Base-by-base conservation (phyloP, 2,329 filamentous ascomycete genomes). In the Aspergillus eucalypticola region DNA sequence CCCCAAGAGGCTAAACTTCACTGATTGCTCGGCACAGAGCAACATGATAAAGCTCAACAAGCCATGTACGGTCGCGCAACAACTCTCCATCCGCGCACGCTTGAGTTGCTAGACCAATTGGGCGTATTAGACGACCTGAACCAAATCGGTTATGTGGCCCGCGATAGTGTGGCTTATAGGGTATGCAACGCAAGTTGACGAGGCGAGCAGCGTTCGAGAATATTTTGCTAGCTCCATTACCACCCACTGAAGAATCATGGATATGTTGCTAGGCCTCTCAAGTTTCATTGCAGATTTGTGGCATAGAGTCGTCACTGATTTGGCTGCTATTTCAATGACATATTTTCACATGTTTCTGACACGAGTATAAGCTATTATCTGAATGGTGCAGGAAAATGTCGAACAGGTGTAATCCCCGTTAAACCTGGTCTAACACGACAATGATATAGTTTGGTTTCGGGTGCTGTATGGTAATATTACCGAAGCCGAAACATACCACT, bases 61-160 rank as follows among this genome's bases (percentile, higher is more conserved):
- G 64, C 65, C 50, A 59, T 63, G 77, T 48, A 79, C 8, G 92
- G 94, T 76, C 53, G 70, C n/a, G 65, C 70, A 15, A 69, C 82
- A 2, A 72, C 77, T 2, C 63, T 83, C 3, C 82, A 82, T 39
- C 71, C 79, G 8, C 76, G 81, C 8, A 80, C 77, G 1, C 65
- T 81, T 3, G 82, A 84, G 67, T 73, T 82, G 39, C 72, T 82
- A 35, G 75, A 76, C 54, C 80, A 81, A 46, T 75, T 83, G 60
- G 68, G 70, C 4, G 61, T 78, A 21, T 65, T 74, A 21, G 65
- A 75, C 5, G 60, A 70, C 89, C 91, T 51, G 89, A 94, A 65
- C 89, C 88, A 42, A 90, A 51, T 64, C 10, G 65, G 66, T 1
- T 68, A 64, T 15, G 59, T 60, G 5, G 61, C 60, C 39, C 61